Base-by-base conservation (phyloP, 805 yeast genomes). In the Wickerhamiella nectarea region DNA sequence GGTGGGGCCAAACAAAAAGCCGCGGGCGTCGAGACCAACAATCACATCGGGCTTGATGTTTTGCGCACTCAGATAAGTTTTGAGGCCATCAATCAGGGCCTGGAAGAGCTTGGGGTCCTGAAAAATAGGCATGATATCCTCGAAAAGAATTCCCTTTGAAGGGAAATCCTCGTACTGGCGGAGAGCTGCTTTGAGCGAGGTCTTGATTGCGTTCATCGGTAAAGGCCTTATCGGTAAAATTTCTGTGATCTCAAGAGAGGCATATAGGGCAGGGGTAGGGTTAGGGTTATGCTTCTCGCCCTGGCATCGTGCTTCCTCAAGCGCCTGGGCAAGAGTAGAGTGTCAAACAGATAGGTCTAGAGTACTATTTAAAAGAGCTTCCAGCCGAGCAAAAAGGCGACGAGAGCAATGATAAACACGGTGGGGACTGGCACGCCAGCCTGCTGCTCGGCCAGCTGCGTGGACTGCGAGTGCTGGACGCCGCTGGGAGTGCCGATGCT, bases 1-100 rank as follows among this genome's bases (percentile, higher is more conserved):
- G 28, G 97, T 69, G 36, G 99, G 99, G 11, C 97, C 99, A 57
- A 91, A 89, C 46, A 91, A 69, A 62, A 91, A 91, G 3, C 99
- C 99, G 64, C 99, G 79, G 40, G 96, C 82, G 64, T 91, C 99
- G 52, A 91, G 72, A 38, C 97, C 99, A 41, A 91, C 85, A 48
- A 91, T 71, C 59, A 80, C 89, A 59, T 91, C 96, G 50, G 93
- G 76, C 49, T 69, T 67, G 48, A 68, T 68, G 31, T 48, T 47
- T 20, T 66, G 60, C 50, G 67, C 67, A 47, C 76, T 75, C 46
- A 91, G 59, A 58, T 85, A 93, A 44, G 74, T 57, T 63, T 79
- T 75, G 67, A 89, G 81, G 14, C 94, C 94, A 52, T 72, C 75
- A 37, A 91, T 68, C 46, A 91, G 70, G 58, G 81, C 79, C 58